Evolutionary conservation across 2,329 filamentous ascomycete genomes (phyloP).

Genomic region (Fusarium hostae): DNA sequence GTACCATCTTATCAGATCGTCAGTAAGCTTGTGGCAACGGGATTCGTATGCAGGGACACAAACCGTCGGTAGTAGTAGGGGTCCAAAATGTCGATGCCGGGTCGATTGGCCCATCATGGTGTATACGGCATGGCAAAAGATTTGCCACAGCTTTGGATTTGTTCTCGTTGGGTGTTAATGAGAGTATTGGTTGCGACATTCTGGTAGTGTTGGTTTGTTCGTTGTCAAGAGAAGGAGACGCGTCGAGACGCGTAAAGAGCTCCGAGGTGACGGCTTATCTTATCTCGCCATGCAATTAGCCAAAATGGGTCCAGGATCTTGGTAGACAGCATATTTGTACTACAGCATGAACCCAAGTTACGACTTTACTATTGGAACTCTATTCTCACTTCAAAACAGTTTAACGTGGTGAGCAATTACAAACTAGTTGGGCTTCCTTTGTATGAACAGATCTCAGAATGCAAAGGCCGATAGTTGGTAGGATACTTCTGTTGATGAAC

Average conservation of each 20-base stretch:
- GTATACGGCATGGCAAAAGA: slow-evolving; percentile 81
- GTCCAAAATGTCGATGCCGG: slow-evolving; percentile 76
- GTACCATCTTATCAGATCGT: slow-evolving; percentile 56
- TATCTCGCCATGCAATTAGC: slow-evolving; percentile 5
- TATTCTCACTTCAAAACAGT: background rate
- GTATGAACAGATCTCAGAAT: background rate
- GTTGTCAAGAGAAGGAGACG: slow-evolving; percentile 25
- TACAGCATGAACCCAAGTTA: background rate
- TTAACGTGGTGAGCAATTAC: background rate
- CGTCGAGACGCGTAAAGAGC: slow-evolving; percentile 41
- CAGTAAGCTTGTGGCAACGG: background rate
- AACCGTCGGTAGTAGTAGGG: slow-evolving; percentile 62
- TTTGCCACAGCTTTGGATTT: slow-evolving; percentile 67
- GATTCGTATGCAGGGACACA: slow-evolving; percentile 32
- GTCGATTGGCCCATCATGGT: slow-evolving; percentile 79
- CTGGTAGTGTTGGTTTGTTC: slow-evolving; percentile 2
- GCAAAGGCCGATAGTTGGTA: background rate
- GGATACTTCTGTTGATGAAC: background rate
- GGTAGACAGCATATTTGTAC: background rate
- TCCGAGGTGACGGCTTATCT: slow-evolving; percentile 7
- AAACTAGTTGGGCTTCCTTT: background rate
- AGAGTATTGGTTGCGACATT: slow-evolving; percentile 59
- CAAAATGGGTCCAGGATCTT: background rate
- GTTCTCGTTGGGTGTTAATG: slow-evolving; percentile 46
- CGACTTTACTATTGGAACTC: background rate